Conservation (phyloP, 768 basidiomycete species). For the Macrolepiota albuminosa region DNA sequence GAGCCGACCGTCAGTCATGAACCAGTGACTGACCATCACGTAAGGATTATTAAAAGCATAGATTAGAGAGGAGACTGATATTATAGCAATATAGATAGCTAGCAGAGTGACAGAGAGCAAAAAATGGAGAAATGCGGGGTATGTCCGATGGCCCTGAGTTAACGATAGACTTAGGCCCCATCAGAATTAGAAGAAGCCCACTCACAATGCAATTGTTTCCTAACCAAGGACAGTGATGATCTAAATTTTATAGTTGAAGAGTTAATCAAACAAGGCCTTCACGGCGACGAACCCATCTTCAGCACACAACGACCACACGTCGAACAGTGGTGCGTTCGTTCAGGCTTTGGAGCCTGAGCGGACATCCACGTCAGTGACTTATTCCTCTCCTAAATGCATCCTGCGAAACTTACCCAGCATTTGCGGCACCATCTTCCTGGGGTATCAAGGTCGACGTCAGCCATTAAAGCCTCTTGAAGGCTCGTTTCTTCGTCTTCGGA, state of each 20-base stretch:
- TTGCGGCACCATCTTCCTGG: slow-evolving; percentile 73
- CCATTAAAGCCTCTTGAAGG: slow-evolving; percentile 59
- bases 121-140: slow-evolving; percentile 81
- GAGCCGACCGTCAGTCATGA: not conserved
- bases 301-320: slow-evolving; percentile 74
- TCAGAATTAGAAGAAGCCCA: slow-evolving; percentile 1
- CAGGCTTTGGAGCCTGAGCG: slow-evolving; percentile 62
- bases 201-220: slow-evolving; percentile 73
- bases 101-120: slow-evolving; percentile 59
- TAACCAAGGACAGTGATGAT: slow-evolving; percentile 87
- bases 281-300: slow-evolving; percentile 67
- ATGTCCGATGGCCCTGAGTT: slow-evolving; percentile 72
- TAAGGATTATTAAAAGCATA: slow-evolving; percentile 65
- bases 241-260: slow-evolving; percentile 28
- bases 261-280: not conserved
- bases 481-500: slow-evolving; percentile 38
- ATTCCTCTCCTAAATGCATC: not conserved
- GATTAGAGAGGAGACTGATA: slow-evolving; percentile 51
- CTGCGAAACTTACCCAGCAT: slow-evolving; percentile 50
- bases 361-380: not conserved
- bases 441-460: slow-evolving; percentile 42
- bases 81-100: slow-evolving; percentile 51
- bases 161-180: not conserved
- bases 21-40: slow-evolving; percentile 44
- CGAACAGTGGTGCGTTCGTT: slow-evolving; percentile 75